Evolutionary conservation across 1,139 yeast species (phyloP).

Genomic region (Protomyces inundatus): DNA sequence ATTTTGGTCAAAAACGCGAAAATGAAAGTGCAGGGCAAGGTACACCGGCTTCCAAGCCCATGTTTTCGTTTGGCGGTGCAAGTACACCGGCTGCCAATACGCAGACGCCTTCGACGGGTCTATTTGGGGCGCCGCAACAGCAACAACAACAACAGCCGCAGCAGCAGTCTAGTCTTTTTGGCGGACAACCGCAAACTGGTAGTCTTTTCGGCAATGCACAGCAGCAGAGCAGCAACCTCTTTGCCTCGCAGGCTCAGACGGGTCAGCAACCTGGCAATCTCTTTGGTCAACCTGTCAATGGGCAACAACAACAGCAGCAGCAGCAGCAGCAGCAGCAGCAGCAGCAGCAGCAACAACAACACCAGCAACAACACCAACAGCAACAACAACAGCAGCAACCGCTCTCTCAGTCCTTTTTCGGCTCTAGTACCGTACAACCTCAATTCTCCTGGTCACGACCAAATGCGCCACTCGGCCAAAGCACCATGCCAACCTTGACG

Average conservation of each 20-base stretch:
- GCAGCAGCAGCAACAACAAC: conserved; percentile 35
- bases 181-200: no score
- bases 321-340: conserved; percentile 33
- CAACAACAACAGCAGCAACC: conserved; percentile 39
- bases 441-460: conserved; percentile 24
- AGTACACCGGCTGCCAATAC: neutral
- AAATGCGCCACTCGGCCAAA: neutral
- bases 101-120: neutral
- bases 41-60: neutral
- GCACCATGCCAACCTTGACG: conserved; percentile 12
- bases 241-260: conserved; percentile 9
- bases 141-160: neutral
- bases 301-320: conserved; percentile 36
- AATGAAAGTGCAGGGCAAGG: neutral
- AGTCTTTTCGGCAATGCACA: neutral
- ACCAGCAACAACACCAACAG: conserved; percentile 36
- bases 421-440: conserved; percentile 10
- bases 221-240: neutral
- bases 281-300: neutral
- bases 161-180: no score
- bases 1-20: conserved; percentile 2
- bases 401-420: conserved; percentile 40
- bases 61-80: conserved; percentile 13
- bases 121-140: neutral
- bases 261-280: neutral